Evolutionary conservation across 495 filamentous ascomycete species (phyloP).

Genomic region (Apiosordaria backusii): DNA sequence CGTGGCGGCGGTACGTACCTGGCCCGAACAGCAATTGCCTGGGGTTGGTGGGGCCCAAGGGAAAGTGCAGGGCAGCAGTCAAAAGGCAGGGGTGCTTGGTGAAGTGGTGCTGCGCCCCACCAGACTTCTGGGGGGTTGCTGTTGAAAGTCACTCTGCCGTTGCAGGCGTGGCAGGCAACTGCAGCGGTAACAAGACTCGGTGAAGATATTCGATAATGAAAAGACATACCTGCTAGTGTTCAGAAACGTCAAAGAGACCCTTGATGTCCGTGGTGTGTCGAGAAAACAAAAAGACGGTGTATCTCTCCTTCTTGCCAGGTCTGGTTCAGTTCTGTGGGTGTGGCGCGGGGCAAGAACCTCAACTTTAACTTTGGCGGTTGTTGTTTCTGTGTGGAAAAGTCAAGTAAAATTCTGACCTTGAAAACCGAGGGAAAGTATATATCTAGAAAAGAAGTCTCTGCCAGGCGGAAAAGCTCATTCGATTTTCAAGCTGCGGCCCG

Average conservation of each 20-base stretch:
- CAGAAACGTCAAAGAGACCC: not conserved
- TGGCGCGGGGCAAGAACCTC: not conserved
- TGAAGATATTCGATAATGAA: not conserved
- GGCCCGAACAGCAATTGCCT: constrained; percentile 13
- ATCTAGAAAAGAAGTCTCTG: not conserved
- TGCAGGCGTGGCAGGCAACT: no score
- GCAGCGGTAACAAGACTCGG: not conserved
- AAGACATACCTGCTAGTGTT: not conserved
- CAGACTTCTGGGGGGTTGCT: not conserved
- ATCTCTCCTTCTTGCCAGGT: not conserved
- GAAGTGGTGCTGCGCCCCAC: not conserved
- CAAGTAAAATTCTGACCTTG: no score
- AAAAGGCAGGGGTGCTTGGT: not conserved
- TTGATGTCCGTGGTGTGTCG: not conserved
- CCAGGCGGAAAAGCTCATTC: not conserved
- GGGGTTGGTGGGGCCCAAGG: constrained; percentile 17
- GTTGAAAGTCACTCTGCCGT: no score
- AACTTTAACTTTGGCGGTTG: not conserved
- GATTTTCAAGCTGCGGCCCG: not conserved
- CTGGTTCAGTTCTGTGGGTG: not conserved
- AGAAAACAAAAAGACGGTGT: not conserved
- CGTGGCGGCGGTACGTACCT: constrained; percentile 34
- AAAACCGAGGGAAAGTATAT: not conserved
- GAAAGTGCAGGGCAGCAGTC: constrained; percentile 18
- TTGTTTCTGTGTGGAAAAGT: not conserved